These are phyloP conservation scores for Pseudotsuga menziesii DNA, from an alignment of 75 land plant genomes.

Conservation along the genomic window DNA sequence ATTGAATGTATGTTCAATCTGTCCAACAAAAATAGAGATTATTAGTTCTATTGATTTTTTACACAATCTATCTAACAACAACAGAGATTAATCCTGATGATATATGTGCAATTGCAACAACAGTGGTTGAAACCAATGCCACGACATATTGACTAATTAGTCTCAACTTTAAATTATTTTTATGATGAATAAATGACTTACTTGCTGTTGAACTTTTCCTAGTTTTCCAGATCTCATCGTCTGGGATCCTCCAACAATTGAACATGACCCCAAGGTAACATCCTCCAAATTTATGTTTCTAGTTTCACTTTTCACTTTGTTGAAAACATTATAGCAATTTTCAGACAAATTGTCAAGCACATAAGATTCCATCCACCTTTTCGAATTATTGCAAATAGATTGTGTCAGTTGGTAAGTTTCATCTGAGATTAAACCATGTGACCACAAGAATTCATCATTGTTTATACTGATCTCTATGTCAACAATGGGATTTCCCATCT, in stretches of 20 bases:
- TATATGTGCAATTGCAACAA: neutral
- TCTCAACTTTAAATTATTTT: neutral
- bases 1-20: neutral
- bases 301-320: neutral
- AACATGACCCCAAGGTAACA: conserved; percentile 11
- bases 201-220: conserved; percentile 1
- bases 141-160: neutral
- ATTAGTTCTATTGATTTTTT: neutral
- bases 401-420: conserved; percentile 12
- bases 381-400: conserved; percentile 15
- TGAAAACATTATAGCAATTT: neutral
- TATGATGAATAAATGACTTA: neutral
- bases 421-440: conserved; percentile 11
- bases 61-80: too few species aligned
- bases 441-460: neutral
- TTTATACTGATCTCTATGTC: neutral
- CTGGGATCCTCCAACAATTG: neutral
- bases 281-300: conserved; percentile 12
- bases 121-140: neutral
- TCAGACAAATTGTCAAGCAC: neutral
- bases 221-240: neutral
- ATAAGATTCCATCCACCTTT: neutral
- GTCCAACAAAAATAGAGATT: too few species aligned
- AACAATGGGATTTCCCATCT: neutral
- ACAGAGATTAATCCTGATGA: conserved; percentile 1